Evolutionary conservation across 2,329 filamentous ascomycete species (phyloP), one percentile per base, ranked within the genome.

Genomic region (Colletotrichum sansevieriae): DNA sequence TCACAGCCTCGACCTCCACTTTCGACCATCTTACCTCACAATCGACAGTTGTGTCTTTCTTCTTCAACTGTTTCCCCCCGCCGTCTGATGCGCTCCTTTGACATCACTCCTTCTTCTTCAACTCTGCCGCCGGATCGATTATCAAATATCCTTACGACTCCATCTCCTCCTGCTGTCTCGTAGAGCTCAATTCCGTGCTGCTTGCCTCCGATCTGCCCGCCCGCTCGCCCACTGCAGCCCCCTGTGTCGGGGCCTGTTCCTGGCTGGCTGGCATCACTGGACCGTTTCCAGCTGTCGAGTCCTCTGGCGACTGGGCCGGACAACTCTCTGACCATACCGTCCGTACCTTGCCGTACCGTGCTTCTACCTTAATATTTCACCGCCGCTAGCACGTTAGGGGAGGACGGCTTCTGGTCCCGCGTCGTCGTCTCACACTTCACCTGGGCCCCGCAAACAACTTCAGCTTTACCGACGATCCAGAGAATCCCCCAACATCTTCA

Each of bases 381-480:
- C 67, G 63, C 66, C 56, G 64, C 67, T 68, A 70, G 64, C 63
- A 70, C 57, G 37, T 68, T 70, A 70, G 64, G 67, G 56, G 67
- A 67, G 55, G 46, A 44, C 66, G 62, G 66, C 66, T 66, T 65
- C 63, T 70, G 63, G 67, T 70, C 67, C 70, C 70, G 67, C 58
- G 70, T 68, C 47, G 68, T 71, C 60, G 68, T 71, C 63, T 63
- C 70, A 71, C 70, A 67, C 35, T 68, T 66, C 62, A 71, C 60
- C 70, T 64, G 51, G 68, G 70, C 70, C 70, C 70, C 70, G 70
- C 70, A 71, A 71, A 69, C 70, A 71, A 71, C 64, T 65, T 63
- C 70, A 67, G 67, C 57, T 68, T 68, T 63, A 70, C 55, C 70
- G 64, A 60, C 68, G 63, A 71, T 65, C 65, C 70, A 70, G 41